Conservation (phyloP, 106 monocot species). For the Apostasia ramifera region DNA sequence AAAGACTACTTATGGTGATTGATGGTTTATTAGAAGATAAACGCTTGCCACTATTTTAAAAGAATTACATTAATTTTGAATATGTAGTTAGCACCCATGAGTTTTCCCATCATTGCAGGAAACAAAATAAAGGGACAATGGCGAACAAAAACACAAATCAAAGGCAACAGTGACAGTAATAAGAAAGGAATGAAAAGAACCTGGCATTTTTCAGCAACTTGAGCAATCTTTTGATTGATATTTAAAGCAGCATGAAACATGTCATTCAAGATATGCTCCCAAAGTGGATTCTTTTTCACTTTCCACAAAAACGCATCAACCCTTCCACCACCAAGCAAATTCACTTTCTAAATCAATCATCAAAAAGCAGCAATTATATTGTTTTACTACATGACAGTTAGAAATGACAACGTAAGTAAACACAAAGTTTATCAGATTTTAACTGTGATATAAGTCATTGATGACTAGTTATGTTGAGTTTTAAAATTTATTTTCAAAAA, state of each 20-base stretch:
- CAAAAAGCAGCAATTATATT: background rate
- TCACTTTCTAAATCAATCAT: constrained; percentile 38
- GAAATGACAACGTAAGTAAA: background rate
- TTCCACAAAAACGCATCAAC: constrained; percentile 48
- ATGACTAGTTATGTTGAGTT: background rate
- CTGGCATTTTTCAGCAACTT: constrained; percentile 9
- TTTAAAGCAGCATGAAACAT: constrained; percentile 79
- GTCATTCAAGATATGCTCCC: constrained; percentile 53
- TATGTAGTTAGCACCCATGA: too few relatives aligned
- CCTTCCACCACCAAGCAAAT: constrained; percentile 7
- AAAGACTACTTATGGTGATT: too few relatives aligned
- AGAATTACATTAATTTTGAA: too few relatives aligned
- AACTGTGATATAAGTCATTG: background rate
- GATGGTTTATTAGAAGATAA: too few relatives aligned
- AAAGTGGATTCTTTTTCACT: constrained; percentile 38
- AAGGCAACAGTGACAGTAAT: too few relatives aligned
- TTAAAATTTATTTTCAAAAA: too few relatives aligned
- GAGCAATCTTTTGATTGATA: constrained; percentile 54
- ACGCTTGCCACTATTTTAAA: too few relatives aligned
- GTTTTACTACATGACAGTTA: background rate
- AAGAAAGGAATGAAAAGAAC: background rate
- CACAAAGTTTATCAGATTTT: background rate
- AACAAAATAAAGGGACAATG: too few relatives aligned
- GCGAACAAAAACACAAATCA: too few relatives aligned
- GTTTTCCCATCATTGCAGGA: too few relatives aligned